Conservation (phyloP, 2,329 filamentous ascomycete genomes). For the Setomelanomma holmii region DNA sequence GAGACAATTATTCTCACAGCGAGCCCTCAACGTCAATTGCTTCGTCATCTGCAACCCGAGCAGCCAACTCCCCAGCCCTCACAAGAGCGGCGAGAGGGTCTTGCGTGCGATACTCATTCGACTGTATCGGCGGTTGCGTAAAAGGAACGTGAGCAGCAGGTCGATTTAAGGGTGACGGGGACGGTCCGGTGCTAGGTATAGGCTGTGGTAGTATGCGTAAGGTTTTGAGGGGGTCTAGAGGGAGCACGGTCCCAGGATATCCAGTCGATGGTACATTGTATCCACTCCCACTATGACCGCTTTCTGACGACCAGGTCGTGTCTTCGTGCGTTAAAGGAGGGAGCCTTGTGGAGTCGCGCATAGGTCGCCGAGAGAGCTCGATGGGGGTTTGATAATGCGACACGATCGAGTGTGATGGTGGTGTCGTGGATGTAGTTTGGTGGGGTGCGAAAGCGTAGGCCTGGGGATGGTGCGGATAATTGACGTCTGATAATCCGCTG, state of each 20-base stretch:
- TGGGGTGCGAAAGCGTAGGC: conserved; percentile 23
- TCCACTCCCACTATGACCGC: conserved; percentile 33
- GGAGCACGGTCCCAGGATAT: conserved; percentile 22
- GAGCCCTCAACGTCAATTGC: conserved; percentile 28
- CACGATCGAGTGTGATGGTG: conserved; percentile 23
- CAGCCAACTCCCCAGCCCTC: conserved; percentile 46
- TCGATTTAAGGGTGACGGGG: conserved; percentile 41
- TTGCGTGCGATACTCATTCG: conserved; percentile 44
- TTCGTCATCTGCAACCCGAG: conserved; percentile 43
- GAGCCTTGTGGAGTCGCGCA: conserved; percentile 36
- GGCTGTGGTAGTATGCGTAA: conserved; percentile 49
- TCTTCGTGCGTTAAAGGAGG: conserved; percentile 49
- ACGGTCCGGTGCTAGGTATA: conserved; percentile 37
- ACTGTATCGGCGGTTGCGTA: conserved; percentile 21
- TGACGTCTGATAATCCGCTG: conserved; percentile 26
- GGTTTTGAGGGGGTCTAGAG: conserved; percentile 42
- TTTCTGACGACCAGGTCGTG: conserved; percentile 50
- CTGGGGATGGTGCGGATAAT: conserved; percentile 22
- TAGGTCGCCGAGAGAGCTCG: conserved; percentile 42
- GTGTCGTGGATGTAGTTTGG: conserved; percentile 24
- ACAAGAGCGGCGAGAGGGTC: conserved; percentile 47
- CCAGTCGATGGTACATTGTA: conserved; percentile 19
- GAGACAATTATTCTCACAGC: conserved; percentile 17
- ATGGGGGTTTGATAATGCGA: conserved; percentile 30
- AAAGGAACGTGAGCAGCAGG: conserved; percentile 19